Conservation (phyloP, 1,139 yeast species). For the Taphrina wiesneri region DNA sequence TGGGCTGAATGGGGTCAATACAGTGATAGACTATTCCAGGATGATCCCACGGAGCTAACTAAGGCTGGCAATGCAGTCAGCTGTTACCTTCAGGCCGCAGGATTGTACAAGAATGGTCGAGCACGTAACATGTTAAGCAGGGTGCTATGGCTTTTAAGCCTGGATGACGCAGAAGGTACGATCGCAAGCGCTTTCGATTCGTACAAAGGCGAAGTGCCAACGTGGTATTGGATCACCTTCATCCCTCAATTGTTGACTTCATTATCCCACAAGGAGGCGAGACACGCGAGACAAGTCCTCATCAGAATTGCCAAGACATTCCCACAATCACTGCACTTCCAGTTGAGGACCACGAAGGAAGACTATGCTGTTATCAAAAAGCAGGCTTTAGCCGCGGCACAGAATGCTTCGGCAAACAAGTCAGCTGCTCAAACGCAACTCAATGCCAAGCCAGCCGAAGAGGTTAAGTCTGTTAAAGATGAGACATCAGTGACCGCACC, state of each 20-base stretch:
- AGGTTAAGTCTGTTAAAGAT: not conserved
- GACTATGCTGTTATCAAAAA: constrained; percentile 86
- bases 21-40: constrained; percentile 84
- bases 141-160: constrained; percentile 86
- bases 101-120: constrained; percentile 87
- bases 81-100: constrained; percentile 96
- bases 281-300: constrained; percentile 79
- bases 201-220: constrained; percentile 94
- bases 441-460: constrained; percentile 32
- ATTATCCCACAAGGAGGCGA: constrained; percentile 86
- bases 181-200: constrained; percentile 85
- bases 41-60: constrained; percentile 75
- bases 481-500: not conserved
- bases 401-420: constrained; percentile 45
- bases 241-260: constrained; percentile 92
- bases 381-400: constrained; percentile 65
- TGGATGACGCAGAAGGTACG: constrained; percentile 83
- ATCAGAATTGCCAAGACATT: constrained; percentile 91
- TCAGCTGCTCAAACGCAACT: constrained; percentile 37
- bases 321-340: constrained; percentile 97
- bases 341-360: constrained; percentile 89
- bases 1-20: constrained; percentile 99
- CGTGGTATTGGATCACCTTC: constrained; percentile 98
- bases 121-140: constrained; percentile 85
- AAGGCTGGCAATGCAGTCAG: constrained; percentile 93